Base-by-base conservation (phyloP, 116 monocot genomes). In the Cymodocea nodosa region DNA sequence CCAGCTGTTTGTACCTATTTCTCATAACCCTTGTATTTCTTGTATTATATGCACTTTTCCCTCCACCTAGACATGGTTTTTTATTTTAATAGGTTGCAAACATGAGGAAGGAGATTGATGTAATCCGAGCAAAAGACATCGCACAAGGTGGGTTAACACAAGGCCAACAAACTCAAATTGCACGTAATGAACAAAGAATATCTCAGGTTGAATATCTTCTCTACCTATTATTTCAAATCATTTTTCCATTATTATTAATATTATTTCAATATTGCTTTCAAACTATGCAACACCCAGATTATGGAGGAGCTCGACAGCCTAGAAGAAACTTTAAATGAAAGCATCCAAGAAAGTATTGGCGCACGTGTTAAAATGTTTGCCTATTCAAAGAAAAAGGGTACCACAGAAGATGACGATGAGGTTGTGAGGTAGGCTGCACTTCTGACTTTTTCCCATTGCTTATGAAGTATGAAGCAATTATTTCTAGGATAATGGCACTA, bases 121-220 rank as follows among this genome's bases (percentile, higher is more conserved):
- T 88, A 25, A 97, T 97, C 68, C 77, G 91, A 61, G 87, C 57
- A 71, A 97, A 97, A 70, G 97, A 97, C 64, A 91, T 97, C 71
- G 48, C 85, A 34, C 97, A 97, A 88, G 97, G 97, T 76, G 97
- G 97, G 53, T 67, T 97, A 69, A 97, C 97, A 44, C 91, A 91
- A 73, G 97, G 97, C 19, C 97, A 97, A 68, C 97, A 97, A 82
- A 91, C 88, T 75, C 97, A 97, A 70, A 97, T 97, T 80, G 97
- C 91, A 74, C 70, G 97, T 62, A 97, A 97, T 76, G 97, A 97
- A 72, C 91, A 90, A 79, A 83, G 97, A 65, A 91, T 75, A 34
- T 57, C 79, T 59, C 91, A 97, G 91, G 97, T 94, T 14, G 37
- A 68, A 14, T 7, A 35, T 70, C 16, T 56, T 69, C 14, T 49